Evolutionary conservation across 2,329 filamentous ascomycete species (phyloP).

Genomic region (Exophiala spinifera): DNA sequence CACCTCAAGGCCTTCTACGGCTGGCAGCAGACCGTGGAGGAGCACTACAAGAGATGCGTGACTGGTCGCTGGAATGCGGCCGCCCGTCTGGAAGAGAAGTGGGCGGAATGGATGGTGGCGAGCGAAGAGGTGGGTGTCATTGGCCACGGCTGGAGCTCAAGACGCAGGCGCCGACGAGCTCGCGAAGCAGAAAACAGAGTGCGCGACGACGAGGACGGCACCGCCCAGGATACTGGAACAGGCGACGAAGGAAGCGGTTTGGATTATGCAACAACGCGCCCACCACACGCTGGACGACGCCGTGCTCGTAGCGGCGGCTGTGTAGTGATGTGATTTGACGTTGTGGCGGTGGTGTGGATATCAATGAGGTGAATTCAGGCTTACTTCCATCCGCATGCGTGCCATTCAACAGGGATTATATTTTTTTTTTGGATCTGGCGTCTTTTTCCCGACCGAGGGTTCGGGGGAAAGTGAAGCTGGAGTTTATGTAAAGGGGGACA

Average conservation of each 20-base stretch:
- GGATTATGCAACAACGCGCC: conserved; percentile 24
- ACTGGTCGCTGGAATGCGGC: conserved; percentile 73
- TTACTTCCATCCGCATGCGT: neutral
- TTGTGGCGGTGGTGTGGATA: too few relatives aligned
- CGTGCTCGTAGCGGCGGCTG: conserved; percentile 64
- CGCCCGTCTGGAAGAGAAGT: conserved; percentile 77
- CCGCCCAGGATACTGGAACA: conserved; percentile 19
- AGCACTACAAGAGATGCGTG: conserved; percentile 83
- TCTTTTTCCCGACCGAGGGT: too few relatives aligned
- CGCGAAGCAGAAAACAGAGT: conserved; percentile 78
- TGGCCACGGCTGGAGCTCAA: conserved; percentile 56
- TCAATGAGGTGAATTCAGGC: too few relatives aligned
- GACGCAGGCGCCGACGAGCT: conserved; percentile 71
- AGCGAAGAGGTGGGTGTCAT: conserved; percentile 73
- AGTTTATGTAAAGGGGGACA: too few relatives aligned
- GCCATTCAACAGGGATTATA: too few relatives aligned
- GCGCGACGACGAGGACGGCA: conserved; percentile 70
- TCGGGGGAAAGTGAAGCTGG: too few relatives aligned
- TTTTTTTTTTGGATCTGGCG: too few relatives aligned
- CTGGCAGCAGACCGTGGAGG: conserved; percentile 91
- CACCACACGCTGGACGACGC: conserved; percentile 46
- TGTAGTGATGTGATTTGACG: conserved; percentile 59
- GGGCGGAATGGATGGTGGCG: conserved; percentile 92
- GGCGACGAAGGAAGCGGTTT: conserved; percentile 35
- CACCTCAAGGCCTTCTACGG: conserved; percentile 90